These are phyloP conservation scores for Sungouiella blattae DNA, from an alignment of 805 yeast species.

Conservation along the genomic window DNA sequence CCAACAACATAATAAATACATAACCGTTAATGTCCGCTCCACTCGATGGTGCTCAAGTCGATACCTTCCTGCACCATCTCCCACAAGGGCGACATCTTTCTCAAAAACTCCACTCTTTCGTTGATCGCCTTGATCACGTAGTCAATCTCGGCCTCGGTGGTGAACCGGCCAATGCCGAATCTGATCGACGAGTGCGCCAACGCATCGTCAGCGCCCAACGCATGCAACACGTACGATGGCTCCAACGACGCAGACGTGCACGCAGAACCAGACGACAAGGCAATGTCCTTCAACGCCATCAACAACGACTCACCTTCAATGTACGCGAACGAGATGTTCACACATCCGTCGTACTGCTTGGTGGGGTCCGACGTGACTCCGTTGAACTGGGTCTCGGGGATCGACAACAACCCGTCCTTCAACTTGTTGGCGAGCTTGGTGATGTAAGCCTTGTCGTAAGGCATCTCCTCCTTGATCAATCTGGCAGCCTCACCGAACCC, in stretches of 20 bases:
- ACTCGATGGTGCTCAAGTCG: conserved; percentile 87
- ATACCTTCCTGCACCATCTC: conserved; percentile 99
- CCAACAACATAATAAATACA: neutral
- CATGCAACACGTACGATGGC: conserved; percentile 95
- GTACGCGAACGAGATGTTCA: conserved; percentile 93
- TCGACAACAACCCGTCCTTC: conserved; percentile 64
- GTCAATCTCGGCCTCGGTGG: conserved; percentile 94
- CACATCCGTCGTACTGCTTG: conserved; percentile 81
- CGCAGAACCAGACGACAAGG: conserved; percentile 94
- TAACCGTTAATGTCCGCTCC: conserved; percentile 83
- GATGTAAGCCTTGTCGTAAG: conserved; percentile 70
- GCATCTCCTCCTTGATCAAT: conserved; percentile 69
- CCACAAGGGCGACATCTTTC: conserved; percentile 95
- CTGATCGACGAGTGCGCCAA: conserved; percentile 97
- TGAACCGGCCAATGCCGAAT: conserved; percentile 95
- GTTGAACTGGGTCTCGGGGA: conserved; percentile 86
- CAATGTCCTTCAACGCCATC: conserved; percentile 97
- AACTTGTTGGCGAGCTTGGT: conserved; percentile 68
- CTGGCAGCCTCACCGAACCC: conserved; percentile 98
- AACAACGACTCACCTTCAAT: conserved; percentile 96
- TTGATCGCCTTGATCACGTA: conserved; percentile 86
- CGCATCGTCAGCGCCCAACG: conserved; percentile 97
- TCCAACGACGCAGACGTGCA: conserved; percentile 98
- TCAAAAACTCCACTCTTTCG: conserved; percentile 84
- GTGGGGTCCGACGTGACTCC: conserved; percentile 62